Percentiles rank a stretch among this genome's conserved stretches.
Conservation (phyloP, 139 green algal genomes). For the Haematococcus lacustris region DNA sequence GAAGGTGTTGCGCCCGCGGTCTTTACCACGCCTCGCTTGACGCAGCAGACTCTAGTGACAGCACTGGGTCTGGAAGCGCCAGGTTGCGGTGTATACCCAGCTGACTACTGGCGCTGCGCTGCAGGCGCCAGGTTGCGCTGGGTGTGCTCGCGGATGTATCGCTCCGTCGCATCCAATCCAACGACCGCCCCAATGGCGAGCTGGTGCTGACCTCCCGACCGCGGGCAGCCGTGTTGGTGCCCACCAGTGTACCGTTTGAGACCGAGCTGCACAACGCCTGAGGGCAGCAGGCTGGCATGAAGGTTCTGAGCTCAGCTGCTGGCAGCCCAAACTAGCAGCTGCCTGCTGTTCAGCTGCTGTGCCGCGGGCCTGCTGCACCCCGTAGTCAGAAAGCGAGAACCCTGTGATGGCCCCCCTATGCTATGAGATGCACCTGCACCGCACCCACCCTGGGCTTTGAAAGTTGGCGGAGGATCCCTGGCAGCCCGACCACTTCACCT, state of each 20-base stretch:
- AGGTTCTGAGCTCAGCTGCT: too few species aligned
- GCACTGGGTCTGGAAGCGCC: not conserved
- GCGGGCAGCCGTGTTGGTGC: conserved; percentile 43
- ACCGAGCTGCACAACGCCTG: too few species aligned
- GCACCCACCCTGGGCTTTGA: too few species aligned
- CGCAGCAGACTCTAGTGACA: not conserved
- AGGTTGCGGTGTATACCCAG: not conserved
- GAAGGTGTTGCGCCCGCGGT: not conserved
- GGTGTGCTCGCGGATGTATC: conserved; percentile 42
- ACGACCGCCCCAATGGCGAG: conserved; percentile 70
- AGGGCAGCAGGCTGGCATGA: too few species aligned
- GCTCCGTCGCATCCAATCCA: conserved; percentile 44
- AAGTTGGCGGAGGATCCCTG: too few species aligned
- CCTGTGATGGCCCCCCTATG: too few species aligned
- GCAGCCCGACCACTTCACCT: too few species aligned
- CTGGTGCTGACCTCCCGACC: conserved; percentile 41
- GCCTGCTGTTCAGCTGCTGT: too few species aligned
- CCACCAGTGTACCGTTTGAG: conserved; percentile 28
- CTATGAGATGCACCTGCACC: too few species aligned
- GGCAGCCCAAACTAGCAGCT: too few species aligned
- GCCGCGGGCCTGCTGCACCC: too few species aligned
- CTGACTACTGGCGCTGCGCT: not conserved
- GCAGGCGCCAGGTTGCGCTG: conserved; percentile 39
- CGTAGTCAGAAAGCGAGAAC: too few species aligned
- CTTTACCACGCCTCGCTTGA: not conserved